phyloP scores from a whole-genome alignment of 1,284 basidiomycete genomes.

The Xerocomus amazonicus region DNA sequence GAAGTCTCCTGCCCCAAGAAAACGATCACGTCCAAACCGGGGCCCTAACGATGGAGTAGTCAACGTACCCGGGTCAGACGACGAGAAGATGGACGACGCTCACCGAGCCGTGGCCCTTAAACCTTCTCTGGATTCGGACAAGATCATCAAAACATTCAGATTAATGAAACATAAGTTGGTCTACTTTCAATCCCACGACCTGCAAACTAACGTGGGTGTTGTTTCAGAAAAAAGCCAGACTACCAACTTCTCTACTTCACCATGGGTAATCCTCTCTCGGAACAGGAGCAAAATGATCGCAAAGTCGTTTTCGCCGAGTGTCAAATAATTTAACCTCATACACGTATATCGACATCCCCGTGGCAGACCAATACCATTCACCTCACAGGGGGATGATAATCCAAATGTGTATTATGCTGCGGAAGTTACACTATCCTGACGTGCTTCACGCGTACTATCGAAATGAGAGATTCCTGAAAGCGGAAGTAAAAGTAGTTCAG shows the following conservation, averaged over 20 bases:
- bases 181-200: neutral
- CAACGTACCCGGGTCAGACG: slow-evolving; percentile 30
- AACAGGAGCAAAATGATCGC: slow-evolving; percentile 44
- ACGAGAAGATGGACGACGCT: slow-evolving; percentile 8
- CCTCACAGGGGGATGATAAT: neutral
- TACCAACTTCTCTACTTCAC: slow-evolving; percentile 75
- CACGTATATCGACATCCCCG: neutral
- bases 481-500: slow-evolving; percentile 62
- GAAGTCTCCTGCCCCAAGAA: slow-evolving; percentile 18
- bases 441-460: slow-evolving; percentile 1
- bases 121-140: slow-evolving; percentile 28
- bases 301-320: slow-evolving; percentile 45
- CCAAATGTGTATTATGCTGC: slow-evolving; percentile 5
- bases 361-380: neutral
- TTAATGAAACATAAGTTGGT: slow-evolving; percentile 50
- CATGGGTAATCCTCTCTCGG: slow-evolving; percentile 52
- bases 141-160: slow-evolving; percentile 48
- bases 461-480: slow-evolving; percentile 29
- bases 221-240: slow-evolving; percentile 41
- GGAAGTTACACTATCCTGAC: slow-evolving; percentile 4
- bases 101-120: slow-evolving; percentile 1
- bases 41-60: slow-evolving; percentile 36
- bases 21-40: slow-evolving; percentile 25
- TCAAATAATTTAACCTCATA: slow-evolving; percentile 8
- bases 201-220: neutral